Evolutionary conservation across 306 rosid genomes (phyloP).

Genomic region (Luffa acutangula): DNA sequence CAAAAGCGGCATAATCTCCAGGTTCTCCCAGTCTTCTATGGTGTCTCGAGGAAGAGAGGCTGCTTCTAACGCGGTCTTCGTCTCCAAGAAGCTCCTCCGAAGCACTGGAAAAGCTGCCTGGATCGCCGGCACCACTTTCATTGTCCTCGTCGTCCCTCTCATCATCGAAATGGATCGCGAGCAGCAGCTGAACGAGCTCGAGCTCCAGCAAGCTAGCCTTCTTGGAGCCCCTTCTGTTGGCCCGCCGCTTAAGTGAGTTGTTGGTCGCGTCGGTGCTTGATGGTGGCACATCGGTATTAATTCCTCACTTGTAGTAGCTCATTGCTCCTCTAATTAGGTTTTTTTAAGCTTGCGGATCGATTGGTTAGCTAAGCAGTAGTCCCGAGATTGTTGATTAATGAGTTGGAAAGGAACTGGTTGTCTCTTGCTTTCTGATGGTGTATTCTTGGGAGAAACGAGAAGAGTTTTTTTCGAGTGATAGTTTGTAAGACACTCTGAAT

Average conservation of each 20-base stretch:
- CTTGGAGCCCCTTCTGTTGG: constrained; percentile 44
- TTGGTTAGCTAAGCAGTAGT: not conserved
- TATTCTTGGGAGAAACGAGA: not conserved
- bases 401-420: not conserved
- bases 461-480: not conserved
- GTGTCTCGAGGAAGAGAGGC: constrained; percentile 47
- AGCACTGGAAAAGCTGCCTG: constrained; percentile 95
- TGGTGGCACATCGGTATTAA: not conserved
- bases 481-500: not conserved
- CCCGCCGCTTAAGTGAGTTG: constrained; percentile 32
- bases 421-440: not conserved
- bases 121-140: constrained; percentile 84
- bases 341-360: not conserved
- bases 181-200: constrained; percentile 80
- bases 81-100: constrained; percentile 53
- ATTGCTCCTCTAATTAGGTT: not conserved
- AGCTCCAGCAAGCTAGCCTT: constrained; percentile 85
- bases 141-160: constrained; percentile 65
- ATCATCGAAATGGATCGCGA: constrained; percentile 96
- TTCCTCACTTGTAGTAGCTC: not conserved
- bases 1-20: constrained; percentile 23
- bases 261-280: constrained; percentile 2
- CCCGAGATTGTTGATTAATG: not conserved
- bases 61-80: constrained; percentile 41
- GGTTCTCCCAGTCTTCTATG: constrained; percentile 40